Evolutionary conservation across 2,329 filamentous ascomycete genomes (phyloP).

Genomic region (Cordyceps farinosa): DNA sequence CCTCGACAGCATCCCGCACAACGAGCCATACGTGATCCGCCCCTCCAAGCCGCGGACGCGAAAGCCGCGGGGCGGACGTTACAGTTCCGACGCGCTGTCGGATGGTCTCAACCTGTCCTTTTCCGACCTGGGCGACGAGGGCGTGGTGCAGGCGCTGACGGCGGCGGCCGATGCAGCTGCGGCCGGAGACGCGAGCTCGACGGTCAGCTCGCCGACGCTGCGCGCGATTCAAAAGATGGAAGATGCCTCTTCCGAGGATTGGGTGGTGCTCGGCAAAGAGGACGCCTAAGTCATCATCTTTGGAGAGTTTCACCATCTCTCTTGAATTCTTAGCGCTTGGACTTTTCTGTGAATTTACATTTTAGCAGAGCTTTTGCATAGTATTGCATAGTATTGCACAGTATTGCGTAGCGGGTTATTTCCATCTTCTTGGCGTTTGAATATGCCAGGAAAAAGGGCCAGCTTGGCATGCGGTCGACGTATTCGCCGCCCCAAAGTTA

Average conservation of each 20-base stretch:
- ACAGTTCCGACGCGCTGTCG: background rate
- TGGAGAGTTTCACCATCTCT: background rate
- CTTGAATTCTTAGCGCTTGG: background rate
- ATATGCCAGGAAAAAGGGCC: background rate
- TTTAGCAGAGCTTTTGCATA: background rate
- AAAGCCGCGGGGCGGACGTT: background rate
- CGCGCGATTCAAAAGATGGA: constrained; percentile 8
- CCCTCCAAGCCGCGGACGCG: background rate
- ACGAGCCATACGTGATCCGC: constrained; percentile 11
- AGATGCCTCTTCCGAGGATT: background rate
- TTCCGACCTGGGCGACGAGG: constrained; percentile 6
- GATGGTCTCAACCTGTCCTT: constrained; percentile 2
- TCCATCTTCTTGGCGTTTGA: background rate
- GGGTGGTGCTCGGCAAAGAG: background rate
- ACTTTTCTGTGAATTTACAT: background rate
- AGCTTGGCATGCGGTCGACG: background rate
- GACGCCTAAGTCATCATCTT: background rate
- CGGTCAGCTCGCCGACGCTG: constrained; percentile 13
- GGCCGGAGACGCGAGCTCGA: background rate
- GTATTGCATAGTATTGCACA: background rate
- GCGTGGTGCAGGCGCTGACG: constrained; percentile 9
- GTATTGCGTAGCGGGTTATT: background rate
- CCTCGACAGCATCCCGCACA: constrained; percentile 8
- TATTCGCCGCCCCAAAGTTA: background rate
- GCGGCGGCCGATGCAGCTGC: constrained; percentile 3